Conservation (phyloP, 495 filamentous ascomycete species). For the Xylaria castorea region DNA sequence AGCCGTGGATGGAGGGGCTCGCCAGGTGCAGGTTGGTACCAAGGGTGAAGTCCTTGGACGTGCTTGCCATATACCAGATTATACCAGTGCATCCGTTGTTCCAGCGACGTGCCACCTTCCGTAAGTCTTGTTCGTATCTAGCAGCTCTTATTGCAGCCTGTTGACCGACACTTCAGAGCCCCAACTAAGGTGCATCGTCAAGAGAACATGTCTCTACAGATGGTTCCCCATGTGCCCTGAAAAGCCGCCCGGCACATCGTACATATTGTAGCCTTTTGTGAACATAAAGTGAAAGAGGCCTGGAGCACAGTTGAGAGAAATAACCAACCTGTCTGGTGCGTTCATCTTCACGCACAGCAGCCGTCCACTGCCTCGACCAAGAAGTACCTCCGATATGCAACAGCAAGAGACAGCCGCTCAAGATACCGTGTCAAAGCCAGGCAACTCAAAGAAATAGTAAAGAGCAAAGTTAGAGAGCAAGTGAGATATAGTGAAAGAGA, state of each 20-base stretch:
- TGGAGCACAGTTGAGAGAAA: slow-evolving; percentile 18
- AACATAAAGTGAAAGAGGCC: neutral
- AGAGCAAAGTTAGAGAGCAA: slow-evolving; percentile 1
- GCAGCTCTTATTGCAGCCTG: neutral
- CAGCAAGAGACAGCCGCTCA: neutral
- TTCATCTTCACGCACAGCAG: slow-evolving; percentile 61
- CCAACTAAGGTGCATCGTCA: neutral
- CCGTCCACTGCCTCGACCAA: neutral
- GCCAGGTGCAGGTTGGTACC: neutral
- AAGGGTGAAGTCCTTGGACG: neutral
- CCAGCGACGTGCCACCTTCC: neutral
- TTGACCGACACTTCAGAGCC: neutral
- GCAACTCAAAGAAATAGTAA: neutral
- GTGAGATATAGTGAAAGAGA: neutral
- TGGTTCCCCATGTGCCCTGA: neutral
- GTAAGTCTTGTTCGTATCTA: neutral
- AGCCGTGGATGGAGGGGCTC: neutral
- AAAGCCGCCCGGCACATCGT: neutral
- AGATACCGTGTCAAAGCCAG: neutral
- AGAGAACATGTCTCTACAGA: neutral
- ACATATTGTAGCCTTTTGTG: neutral
- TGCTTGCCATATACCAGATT: slow-evolving; percentile 1
- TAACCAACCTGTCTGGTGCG: slow-evolving; percentile 70
- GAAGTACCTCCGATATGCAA: neutral
- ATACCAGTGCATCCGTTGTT: neutral